phyloP scores from a whole-genome alignment of 2,329 filamentous ascomycete genomes.

The Coniochaeta hoffmannii region DNA sequence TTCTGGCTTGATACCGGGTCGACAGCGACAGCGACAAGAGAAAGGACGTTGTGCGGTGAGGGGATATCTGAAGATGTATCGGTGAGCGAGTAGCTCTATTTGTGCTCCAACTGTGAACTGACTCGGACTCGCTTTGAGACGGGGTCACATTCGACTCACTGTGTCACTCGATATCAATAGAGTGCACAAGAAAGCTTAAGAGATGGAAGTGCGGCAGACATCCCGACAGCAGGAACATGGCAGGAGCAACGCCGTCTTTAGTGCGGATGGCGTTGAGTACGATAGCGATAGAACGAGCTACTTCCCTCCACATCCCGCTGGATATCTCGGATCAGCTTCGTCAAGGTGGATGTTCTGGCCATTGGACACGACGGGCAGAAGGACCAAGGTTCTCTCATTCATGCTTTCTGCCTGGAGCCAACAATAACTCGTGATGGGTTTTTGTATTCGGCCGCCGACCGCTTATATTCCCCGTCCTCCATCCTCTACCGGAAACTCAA shows the following conservation, averaged over 20 bases:
- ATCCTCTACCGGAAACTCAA: too few species aligned
- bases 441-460: too few species aligned
- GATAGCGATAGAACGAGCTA: not conserved
- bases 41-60: not conserved
- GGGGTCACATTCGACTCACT: not conserved
- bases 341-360: too few species aligned
- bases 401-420: not conserved
- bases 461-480: too few species aligned
- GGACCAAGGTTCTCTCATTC: too few species aligned
- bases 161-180: slow-evolving; percentile 1
- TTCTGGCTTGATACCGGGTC: too few species aligned
- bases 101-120: not conserved
- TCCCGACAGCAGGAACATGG: not conserved
- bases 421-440: too few species aligned
- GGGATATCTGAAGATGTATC: not conserved
- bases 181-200: not conserved
- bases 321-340: too few species aligned
- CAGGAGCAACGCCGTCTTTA: not conserved
- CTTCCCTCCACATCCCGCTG: not conserved
- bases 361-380: too few species aligned
- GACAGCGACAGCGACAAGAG: too few species aligned
- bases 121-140: not conserved
- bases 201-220: not conserved
- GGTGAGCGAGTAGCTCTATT: not conserved
- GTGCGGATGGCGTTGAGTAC: not conserved